These are phyloP conservation scores for Punctularia strigosozonata DNA, from an alignment of 768 basidiomycete species.

Conservation along the genomic window DNA sequence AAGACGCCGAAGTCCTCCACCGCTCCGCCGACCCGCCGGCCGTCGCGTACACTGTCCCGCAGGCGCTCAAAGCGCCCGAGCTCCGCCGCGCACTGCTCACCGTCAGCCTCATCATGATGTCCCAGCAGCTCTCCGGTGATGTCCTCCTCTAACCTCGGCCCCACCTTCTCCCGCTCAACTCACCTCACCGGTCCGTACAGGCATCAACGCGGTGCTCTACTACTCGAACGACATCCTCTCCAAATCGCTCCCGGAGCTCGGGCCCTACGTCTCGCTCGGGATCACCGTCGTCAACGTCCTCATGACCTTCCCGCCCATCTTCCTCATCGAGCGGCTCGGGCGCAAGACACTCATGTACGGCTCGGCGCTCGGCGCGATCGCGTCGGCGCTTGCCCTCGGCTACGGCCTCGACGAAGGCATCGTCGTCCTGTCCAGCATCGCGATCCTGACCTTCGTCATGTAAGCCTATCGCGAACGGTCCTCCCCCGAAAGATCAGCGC, in stretches of 20 bases:
- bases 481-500: neutral
- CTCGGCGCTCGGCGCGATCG: conserved; percentile 55
- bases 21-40: conserved; percentile 15
- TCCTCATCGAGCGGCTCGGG: conserved; percentile 80
- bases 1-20: conserved; percentile 14
- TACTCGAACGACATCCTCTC: conserved; percentile 85
- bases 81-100: conserved; percentile 52
- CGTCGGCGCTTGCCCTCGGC: conserved; percentile 58
- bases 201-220: conserved; percentile 82
- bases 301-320: conserved; percentile 78
- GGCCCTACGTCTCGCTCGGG: conserved; percentile 72
- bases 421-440: conserved; percentile 53
- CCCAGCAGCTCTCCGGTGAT: conserved; percentile 65
- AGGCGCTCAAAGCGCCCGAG: conserved; percentile 37
- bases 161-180: too few species aligned
- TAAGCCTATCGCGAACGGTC: conserved; percentile 20
- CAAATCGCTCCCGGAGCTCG: conserved; percentile 65
- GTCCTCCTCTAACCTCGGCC: conserved; percentile 1
- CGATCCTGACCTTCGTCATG: conserved; percentile 77
- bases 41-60: conserved; percentile 34
- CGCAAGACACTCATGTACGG: conserved; percentile 54
- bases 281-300: conserved; percentile 77
- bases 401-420: conserved; percentile 54
- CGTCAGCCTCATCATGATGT: conserved; percentile 59
- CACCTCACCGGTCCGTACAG: conserved; percentile 20